Evolutionary conservation across 768 basidiomycete genomes (phyloP).

Genomic region (Mycena kentingensis): DNA sequence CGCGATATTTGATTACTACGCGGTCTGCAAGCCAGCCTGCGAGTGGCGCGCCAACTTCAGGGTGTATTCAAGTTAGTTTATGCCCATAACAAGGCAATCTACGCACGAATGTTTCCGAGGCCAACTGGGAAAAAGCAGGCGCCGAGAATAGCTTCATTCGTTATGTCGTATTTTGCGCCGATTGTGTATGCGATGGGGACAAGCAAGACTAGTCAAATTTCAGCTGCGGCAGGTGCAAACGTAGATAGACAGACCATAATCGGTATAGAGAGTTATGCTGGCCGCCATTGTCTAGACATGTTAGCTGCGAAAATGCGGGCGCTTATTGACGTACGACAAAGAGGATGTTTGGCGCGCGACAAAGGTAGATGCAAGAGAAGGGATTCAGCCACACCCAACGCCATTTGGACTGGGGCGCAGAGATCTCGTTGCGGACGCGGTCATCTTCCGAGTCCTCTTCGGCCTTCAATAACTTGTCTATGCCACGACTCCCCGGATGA

Average conservation of each 20-base stretch:
- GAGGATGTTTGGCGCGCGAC: slow-evolving; percentile 47
- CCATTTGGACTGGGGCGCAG: slow-evolving; percentile 7
- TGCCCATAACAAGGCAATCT: slow-evolving; percentile 28
- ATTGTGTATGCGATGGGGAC: slow-evolving; percentile 55
- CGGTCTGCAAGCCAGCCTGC: slow-evolving; percentile 49
- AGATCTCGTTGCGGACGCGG: no score
- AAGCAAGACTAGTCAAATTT: slow-evolving; percentile 30
- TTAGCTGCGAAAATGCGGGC: background rate
- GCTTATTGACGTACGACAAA: slow-evolving; percentile 38
- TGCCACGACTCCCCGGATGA: slow-evolving; percentile 43
- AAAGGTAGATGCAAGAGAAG: slow-evolving; percentile 37
- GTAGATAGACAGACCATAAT: slow-evolving; percentile 36
- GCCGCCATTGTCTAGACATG: slow-evolving; percentile 38
- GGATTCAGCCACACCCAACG: slow-evolving; percentile 45
- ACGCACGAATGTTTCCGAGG: slow-evolving; percentile 43
- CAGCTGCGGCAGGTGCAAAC: background rate
- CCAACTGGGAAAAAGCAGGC: slow-evolving; percentile 45
- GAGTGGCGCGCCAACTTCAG: slow-evolving; percentile 51
- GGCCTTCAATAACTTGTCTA: slow-evolving; percentile 34
- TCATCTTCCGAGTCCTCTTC: background rate
- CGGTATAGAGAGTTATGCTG: slow-evolving; percentile 37
- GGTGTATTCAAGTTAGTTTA: slow-evolving; percentile 37
- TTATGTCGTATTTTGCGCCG: slow-evolving; percentile 43
- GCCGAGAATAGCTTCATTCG: slow-evolving; percentile 44
- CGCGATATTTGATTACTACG: slow-evolving; percentile 40